Evolutionary conservation across 2,329 filamentous ascomycete species (phyloP).

Genomic region (Sarocladiaceae sp.): DNA sequence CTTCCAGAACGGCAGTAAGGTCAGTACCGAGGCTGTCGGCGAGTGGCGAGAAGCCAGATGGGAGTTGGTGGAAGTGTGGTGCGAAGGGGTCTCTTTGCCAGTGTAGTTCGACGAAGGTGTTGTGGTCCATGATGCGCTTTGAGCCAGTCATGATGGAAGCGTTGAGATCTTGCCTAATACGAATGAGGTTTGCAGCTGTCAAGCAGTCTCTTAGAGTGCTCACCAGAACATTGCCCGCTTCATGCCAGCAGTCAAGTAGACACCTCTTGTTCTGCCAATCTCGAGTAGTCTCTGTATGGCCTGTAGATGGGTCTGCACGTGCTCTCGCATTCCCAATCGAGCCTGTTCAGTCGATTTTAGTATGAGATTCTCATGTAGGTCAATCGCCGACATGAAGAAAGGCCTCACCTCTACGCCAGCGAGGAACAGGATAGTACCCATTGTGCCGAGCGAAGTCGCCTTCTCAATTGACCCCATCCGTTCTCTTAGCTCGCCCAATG

Average conservation of each 20-base stretch:
- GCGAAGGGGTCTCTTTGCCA: conserved; percentile 32
- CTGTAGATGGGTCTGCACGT: conserved; percentile 38
- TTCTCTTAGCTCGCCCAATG: conserved; percentile 27
- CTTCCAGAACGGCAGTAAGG: conserved; percentile 32
- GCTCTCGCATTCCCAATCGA: conserved; percentile 26
- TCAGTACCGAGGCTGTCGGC: conserved; percentile 21
- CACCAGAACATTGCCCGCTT: conserved; percentile 43
- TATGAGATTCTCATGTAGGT: no score
- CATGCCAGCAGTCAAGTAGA: conserved; percentile 31
- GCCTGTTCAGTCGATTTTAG: no score
- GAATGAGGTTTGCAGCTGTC: conserved; percentile 8
- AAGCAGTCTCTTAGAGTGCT: conserved; percentile 10
- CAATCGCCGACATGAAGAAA: not conserved
- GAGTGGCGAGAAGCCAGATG: not conserved
- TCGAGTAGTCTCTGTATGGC: conserved; percentile 32
- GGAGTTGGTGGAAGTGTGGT: conserved; percentile 22
- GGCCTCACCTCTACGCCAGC: conserved; percentile 35
- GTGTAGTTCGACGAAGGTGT: conserved; percentile 34
- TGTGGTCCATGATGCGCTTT: conserved; percentile 33
- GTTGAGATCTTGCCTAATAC: conserved; percentile 38
- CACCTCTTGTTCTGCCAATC: conserved; percentile 22
- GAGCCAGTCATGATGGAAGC: conserved; percentile 33
- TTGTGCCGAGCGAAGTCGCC: conserved; percentile 29
- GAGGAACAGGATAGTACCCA: conserved; percentile 37
- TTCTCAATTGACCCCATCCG: conserved; percentile 24